Percentiles rank a stretch among this genome's conserved stretches.
phyloP scores from a whole-genome alignment of 805 yeast genomes.

The Yueomyces sinensis region DNA sequence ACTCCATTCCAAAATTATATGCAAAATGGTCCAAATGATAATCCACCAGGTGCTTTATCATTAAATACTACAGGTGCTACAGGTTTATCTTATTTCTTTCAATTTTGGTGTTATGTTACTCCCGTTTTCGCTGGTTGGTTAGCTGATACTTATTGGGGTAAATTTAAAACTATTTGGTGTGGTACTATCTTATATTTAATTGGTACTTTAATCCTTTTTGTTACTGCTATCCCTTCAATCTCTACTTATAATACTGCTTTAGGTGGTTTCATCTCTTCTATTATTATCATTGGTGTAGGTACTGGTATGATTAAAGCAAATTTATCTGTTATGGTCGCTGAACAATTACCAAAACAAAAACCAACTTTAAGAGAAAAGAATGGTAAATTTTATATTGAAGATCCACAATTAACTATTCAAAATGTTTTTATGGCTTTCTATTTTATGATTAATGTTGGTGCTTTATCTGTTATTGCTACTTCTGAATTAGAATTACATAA shows the following conservation, averaged over 20 bases:
- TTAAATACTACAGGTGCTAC: slow-evolving; percentile 52
- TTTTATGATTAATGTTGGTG: slow-evolving; percentile 61
- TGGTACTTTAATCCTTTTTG: slow-evolving; percentile 51
- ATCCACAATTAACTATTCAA: slow-evolving; percentile 59
- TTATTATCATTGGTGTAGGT: slow-evolving; percentile 49
- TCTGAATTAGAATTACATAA: slow-evolving; percentile 51
- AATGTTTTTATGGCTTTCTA: slow-evolving; percentile 64
- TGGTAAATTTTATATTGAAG: slow-evolving; percentile 57
- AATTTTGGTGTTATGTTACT: slow-evolving; percentile 70
- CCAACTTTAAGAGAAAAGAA: slow-evolving; percentile 36
- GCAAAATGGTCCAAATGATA: slow-evolving; percentile 36
- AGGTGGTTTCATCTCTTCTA: slow-evolving; percentile 41
- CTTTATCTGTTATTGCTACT: slow-evolving; percentile 65
- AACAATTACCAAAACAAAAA: slow-evolving; percentile 49
- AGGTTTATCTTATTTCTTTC: slow-evolving; percentile 59
- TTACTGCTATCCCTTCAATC: slow-evolving; percentile 51
- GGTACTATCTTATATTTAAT: slow-evolving; percentile 45
- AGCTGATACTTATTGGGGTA: slow-evolving; percentile 64
- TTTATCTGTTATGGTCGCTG: slow-evolving; percentile 56
- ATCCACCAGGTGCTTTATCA: slow-evolving; percentile 40
- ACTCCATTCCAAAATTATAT: slow-evolving; percentile 70
- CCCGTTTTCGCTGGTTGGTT: slow-evolving; percentile 66
- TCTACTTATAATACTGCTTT: slow-evolving; percentile 38
- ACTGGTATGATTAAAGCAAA: slow-evolving; percentile 75
- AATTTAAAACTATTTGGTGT: slow-evolving; percentile 49